Conservation (phyloP, 2,329 filamentous ascomycete genomes). For the Ascochyta clinopodiicola region DNA sequence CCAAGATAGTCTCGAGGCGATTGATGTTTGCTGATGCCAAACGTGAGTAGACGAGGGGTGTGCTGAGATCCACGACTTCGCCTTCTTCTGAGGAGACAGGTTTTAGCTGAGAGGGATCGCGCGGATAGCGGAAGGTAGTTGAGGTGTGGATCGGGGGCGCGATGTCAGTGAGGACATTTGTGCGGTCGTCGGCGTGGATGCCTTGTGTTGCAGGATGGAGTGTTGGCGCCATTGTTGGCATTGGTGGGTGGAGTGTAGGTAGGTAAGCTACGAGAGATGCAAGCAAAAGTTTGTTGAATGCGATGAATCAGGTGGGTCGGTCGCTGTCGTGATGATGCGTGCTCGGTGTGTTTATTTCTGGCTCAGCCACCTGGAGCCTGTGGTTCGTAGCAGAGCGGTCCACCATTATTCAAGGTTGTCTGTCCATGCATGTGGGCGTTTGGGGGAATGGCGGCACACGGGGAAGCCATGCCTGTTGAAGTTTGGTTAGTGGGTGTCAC, state of each 20-base stretch:
- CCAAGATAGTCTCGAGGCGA: slow-evolving; percentile 83
- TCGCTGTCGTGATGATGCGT: neutral
- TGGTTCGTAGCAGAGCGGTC: neutral
- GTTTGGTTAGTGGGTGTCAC: slow-evolving; percentile 3
- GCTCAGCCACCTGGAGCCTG: slow-evolving; percentile 13
- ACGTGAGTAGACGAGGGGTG: slow-evolving; percentile 75
- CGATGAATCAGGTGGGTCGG: neutral
- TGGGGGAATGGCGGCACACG: slow-evolving; percentile 5
- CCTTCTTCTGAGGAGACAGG: slow-evolving; percentile 58
- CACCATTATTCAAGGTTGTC: neutral
- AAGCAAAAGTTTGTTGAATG: neutral
- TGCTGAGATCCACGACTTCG: slow-evolving; percentile 35
- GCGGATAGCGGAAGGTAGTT: slow-evolving; percentile 85
- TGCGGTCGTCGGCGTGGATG: slow-evolving; percentile 81
- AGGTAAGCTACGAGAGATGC: neutral
- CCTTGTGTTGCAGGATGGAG: slow-evolving; percentile 70
- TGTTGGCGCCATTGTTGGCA: slow-evolving; percentile 13
- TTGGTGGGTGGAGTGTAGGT: neutral
- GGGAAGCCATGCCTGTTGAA: slow-evolving; percentile 13
- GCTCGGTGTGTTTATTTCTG: slow-evolving; percentile 17
- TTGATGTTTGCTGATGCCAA: slow-evolving; percentile 77
- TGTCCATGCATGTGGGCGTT: slow-evolving; percentile 1
- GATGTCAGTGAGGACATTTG: slow-evolving; percentile 78
- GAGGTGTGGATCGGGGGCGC: slow-evolving; percentile 89
- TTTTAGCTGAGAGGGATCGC: slow-evolving; percentile 70